Conservation (phyloP, 352 stramenopile genomes). For the Globisporangium parvum region DNA sequence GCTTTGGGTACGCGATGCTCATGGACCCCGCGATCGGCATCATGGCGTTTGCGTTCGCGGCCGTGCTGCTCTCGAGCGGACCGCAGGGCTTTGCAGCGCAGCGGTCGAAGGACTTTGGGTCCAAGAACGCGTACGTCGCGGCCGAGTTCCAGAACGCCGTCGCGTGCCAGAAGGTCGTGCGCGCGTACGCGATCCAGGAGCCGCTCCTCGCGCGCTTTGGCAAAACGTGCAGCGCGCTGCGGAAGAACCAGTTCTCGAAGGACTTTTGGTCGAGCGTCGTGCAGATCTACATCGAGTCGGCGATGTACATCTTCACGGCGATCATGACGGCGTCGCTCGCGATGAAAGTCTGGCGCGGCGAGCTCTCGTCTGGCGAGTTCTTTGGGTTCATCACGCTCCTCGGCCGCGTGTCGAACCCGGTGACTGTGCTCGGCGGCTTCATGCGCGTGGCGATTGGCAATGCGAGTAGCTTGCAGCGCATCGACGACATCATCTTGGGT, state of each 20-base stretch:
- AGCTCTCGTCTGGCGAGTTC: slow-evolving; percentile 72
- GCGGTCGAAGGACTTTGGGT: slow-evolving; percentile 82
- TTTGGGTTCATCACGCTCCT: slow-evolving; percentile 81
- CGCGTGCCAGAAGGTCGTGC: slow-evolving; percentile 82
- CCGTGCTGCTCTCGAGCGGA: slow-evolving; percentile 72
- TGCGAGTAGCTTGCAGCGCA: slow-evolving; percentile 77
- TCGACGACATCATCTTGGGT: slow-evolving; percentile 81
- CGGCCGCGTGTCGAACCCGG: slow-evolving; percentile 72
- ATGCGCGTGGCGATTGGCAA: slow-evolving; percentile 88
- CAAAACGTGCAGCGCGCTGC: slow-evolving; percentile 50
- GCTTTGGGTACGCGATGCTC: slow-evolving; percentile 79
- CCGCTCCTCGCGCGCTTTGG: slow-evolving; percentile 69
- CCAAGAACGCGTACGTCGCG: slow-evolving; percentile 83
- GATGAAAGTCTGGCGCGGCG: slow-evolving; percentile 79
- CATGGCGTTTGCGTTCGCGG: slow-evolving; percentile 81
- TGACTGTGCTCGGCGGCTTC: slow-evolving; percentile 80
- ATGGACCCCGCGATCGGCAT: slow-evolving; percentile 79
- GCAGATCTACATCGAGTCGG: slow-evolving; percentile 88
- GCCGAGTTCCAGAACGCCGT: slow-evolving; percentile 86
- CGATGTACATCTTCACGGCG: slow-evolving; percentile 88
- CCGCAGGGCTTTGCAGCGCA: slow-evolving; percentile 79
- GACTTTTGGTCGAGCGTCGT: slow-evolving; percentile 88
- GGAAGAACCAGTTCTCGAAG: slow-evolving; percentile 85
- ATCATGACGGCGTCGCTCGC: slow-evolving; percentile 82
- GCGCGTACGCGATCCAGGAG: slow-evolving; percentile 79